Percentiles rank a stretch among this genome's conserved stretches.
Conservation (phyloP, 1,139 yeast genomes). For the Kodamaea derodonti region DNA sequence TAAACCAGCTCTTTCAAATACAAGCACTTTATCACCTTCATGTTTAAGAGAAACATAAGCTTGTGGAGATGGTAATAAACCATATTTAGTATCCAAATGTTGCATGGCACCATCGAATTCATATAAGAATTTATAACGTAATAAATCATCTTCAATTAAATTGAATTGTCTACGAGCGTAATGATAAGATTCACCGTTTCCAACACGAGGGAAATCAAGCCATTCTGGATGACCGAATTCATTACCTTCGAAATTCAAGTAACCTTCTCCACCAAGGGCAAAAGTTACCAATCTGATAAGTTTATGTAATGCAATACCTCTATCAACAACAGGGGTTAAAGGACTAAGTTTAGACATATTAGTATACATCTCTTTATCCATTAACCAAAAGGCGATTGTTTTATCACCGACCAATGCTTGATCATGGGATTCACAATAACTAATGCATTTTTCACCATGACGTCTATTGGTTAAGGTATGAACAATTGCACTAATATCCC, state of each 20-base stretch:
- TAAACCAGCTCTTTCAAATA: slow-evolving; percentile 82
- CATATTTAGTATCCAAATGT: slow-evolving; percentile 60
- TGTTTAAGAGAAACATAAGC: slow-evolving; percentile 88
- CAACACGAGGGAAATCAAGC: slow-evolving; percentile 93
- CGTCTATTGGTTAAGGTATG: slow-evolving; percentile 86
- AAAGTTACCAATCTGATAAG: slow-evolving; percentile 84
- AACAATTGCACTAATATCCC: slow-evolving; percentile 83
- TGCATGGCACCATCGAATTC: slow-evolving; percentile 85
- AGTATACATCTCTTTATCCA: slow-evolving; percentile 98
- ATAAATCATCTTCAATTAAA: slow-evolving; percentile 70
- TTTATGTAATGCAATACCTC: slow-evolving; percentile 89
- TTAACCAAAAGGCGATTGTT: slow-evolving; percentile 94
- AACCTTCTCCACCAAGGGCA: slow-evolving; percentile 92
- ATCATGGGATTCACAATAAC: slow-evolving; percentile 94
- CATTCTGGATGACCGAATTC: slow-evolving; percentile 99
- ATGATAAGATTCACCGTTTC: slow-evolving; percentile 84
- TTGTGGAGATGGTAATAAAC: slow-evolving; percentile 72
- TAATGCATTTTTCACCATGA: slow-evolving; percentile 82
- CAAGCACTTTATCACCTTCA: slow-evolving; percentile 83
- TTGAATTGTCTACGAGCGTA: slow-evolving; percentile 95
- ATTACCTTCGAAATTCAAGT: slow-evolving; percentile 92
- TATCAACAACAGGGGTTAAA: slow-evolving; percentile 72
- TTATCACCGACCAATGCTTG: slow-evolving; percentile 98
- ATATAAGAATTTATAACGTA: slow-evolving; percentile 75
- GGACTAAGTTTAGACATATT: slow-evolving; percentile 80